Evolutionary conservation across 169 alveolate genomes (phyloP).

Genomic region (Eimeria necatrix): DNA sequence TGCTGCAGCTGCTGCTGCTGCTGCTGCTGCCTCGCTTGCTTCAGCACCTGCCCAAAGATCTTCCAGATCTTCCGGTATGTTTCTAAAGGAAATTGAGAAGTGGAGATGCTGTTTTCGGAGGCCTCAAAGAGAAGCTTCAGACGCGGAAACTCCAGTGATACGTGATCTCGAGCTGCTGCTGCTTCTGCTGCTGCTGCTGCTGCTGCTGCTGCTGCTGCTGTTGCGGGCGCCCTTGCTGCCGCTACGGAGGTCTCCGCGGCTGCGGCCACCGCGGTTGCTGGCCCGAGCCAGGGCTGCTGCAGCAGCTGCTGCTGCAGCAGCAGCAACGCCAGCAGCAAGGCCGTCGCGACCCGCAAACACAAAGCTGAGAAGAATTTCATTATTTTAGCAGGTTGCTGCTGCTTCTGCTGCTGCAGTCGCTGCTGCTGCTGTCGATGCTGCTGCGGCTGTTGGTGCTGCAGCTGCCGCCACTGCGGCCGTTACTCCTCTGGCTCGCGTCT

Average conservation of each 20-base stretch:
- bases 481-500: too few species aligned
- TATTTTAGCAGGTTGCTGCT: slow-evolving; percentile 53
- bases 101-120: background rate
- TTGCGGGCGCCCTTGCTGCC: background rate
- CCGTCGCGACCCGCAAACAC: too few species aligned
- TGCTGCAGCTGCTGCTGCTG: background rate
- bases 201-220: background rate
- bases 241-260: too few species aligned
- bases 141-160: background rate
- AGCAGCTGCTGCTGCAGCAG: slow-evolving; percentile 7
- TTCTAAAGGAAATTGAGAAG: background rate
- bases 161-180: background rate
- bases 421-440: slow-evolving; percentile 78
- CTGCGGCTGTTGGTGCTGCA: too few species aligned
- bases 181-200: background rate
- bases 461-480: too few species aligned
- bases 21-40: background rate
- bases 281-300: background rate
- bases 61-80: background rate
- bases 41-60: background rate
- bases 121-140: background rate
- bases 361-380: background rate
- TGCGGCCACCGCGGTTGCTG: too few species aligned
- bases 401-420: slow-evolving; percentile 77
- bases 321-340: background rate